phyloP scores from a whole-genome alignment of 2,329 filamentous ascomycete genomes.

The Alternaria dauci region DNA sequence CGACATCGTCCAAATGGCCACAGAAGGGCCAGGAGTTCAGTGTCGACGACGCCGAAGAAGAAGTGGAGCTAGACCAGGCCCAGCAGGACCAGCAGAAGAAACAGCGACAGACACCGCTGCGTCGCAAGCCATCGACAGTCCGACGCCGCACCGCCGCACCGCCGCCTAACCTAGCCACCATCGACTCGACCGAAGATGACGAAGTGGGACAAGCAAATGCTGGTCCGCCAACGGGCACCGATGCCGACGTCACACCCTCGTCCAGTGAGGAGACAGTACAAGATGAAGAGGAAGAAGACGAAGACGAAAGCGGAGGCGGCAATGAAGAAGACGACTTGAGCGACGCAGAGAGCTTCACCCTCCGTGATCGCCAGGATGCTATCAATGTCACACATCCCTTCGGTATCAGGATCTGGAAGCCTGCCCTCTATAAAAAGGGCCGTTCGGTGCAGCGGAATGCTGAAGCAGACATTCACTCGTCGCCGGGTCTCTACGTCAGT shows the following conservation, averaged over 20 bases:
- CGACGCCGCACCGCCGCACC: slow-evolving; percentile 59
- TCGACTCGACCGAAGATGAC: slow-evolving; percentile 61
- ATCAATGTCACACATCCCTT: slow-evolving; percentile 99
- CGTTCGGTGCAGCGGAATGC: slow-evolving; percentile 96
- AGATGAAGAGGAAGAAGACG: slow-evolving; percentile 34
- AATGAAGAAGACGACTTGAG: slow-evolving; percentile 78
- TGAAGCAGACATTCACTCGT: slow-evolving; percentile 95
- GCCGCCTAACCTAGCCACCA: slow-evolving; percentile 56
- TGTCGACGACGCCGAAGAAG: slow-evolving; percentile 83
- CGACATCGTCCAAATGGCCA: slow-evolving; percentile 77
- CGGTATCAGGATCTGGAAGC: slow-evolving; percentile 98
- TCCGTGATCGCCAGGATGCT: slow-evolving; percentile 95
- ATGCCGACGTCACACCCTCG: slow-evolving; percentile 39
- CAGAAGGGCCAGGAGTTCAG: slow-evolving; percentile 88
- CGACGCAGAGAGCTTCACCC: slow-evolving; percentile 95
- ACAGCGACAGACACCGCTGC: slow-evolving; percentile 49
- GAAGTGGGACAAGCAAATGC: slow-evolving; percentile 51
- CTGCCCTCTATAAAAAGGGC: slow-evolving; percentile 96
- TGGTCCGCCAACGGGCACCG: slow-evolving; percentile 33
- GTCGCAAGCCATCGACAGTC: slow-evolving; percentile 62
- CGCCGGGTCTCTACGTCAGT: slow-evolving; percentile 86
- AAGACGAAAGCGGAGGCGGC: slow-evolving; percentile 57
- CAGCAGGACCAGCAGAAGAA: slow-evolving; percentile 44
- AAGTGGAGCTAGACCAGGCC: slow-evolving; percentile 75
- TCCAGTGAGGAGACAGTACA: slow-evolving; percentile 52